Evolutionary conservation across 2,329 filamentous ascomycete genomes (phyloP).

Genomic region (Aspergillus pseudoviridinutans): DNA sequence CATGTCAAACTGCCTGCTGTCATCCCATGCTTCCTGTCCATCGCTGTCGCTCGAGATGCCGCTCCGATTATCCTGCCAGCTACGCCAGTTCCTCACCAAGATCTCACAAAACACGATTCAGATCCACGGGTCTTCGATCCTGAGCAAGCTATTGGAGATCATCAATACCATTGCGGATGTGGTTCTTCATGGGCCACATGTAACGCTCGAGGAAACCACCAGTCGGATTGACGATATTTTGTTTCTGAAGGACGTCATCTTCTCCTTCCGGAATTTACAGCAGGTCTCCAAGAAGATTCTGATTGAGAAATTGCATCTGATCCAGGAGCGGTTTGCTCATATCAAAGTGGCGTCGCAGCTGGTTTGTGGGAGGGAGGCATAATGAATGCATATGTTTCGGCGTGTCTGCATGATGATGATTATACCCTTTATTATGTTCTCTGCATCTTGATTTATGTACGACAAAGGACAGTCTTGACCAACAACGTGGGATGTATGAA

Average conservation of each 20-base stretch:
- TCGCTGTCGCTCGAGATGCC: slow-evolving; percentile 44
- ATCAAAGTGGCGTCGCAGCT: slow-evolving; percentile 15
- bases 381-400: neutral
- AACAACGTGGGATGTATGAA: no score
- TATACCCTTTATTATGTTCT: neutral
- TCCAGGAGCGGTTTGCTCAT: slow-evolving; percentile 18
- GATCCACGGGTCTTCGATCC: slow-evolving; percentile 54
- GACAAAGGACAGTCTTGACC: neutral
- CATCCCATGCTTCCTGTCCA: slow-evolving; percentile 26
- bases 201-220: slow-evolving; percentile 44
- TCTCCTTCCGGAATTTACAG: slow-evolving; percentile 48
- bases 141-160: slow-evolving; percentile 59
- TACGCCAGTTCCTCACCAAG: slow-evolving; percentile 40
- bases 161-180: slow-evolving; percentile 59
- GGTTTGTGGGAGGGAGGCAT: slow-evolving; percentile 15
- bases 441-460: neutral
- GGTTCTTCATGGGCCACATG: slow-evolving; percentile 48
- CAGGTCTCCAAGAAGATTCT: slow-evolving; percentile 45
- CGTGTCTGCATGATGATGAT: neutral
- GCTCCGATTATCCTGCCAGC: slow-evolving; percentile 41
- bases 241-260: slow-evolving; percentile 50
- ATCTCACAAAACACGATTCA: slow-evolving; percentile 48
- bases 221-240: slow-evolving; percentile 52
- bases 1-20: slow-evolving; percentile 45
- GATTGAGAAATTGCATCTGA: slow-evolving; percentile 39